Conservation (phyloP, 352 stramenopile genomes). For the Pythium biforme region DNA sequence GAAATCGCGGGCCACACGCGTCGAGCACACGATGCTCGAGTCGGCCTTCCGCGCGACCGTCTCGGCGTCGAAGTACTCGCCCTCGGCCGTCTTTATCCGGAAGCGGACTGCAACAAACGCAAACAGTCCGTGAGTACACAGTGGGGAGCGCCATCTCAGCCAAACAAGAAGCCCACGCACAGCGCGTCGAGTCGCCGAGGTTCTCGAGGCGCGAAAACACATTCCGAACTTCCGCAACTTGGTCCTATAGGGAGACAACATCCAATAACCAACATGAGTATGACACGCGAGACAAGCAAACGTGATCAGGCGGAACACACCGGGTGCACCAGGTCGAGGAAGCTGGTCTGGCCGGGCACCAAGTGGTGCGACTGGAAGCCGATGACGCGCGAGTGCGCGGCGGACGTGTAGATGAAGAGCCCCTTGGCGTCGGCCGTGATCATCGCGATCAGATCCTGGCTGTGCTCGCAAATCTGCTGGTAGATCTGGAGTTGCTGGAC, state of each 20-base stretch:
- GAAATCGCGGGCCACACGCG: constrained; percentile 64
- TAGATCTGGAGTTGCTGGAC: constrained; percentile 84
- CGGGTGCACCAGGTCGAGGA: constrained; percentile 82
- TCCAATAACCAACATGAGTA: constrained; percentile 6
- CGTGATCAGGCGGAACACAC: constrained; percentile 32
- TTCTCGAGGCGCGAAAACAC: constrained; percentile 70
- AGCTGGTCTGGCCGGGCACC: constrained; percentile 69
- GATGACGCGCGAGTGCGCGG: constrained; percentile 67
- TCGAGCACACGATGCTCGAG: constrained; percentile 75
- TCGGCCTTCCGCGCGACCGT: constrained; percentile 71
- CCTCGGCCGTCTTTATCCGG: constrained; percentile 78
- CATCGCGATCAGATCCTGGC: constrained; percentile 74
- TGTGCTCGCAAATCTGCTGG: constrained; percentile 84
- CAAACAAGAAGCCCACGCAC: constrained; percentile 33
- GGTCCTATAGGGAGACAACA: constrained; percentile 30
- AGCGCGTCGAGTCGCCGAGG: constrained; percentile 64
- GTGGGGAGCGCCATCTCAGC: not conserved
- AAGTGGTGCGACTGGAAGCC: constrained; percentile 79
- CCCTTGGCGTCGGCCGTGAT: constrained; percentile 59
- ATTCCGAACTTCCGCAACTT: constrained; percentile 55
- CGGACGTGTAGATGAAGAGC: constrained; percentile 68
- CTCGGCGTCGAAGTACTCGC: constrained; percentile 74
- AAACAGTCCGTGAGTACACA: constrained; percentile 7
- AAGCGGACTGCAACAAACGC: constrained; percentile 55
- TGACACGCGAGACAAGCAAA: not conserved